These are phyloP conservation scores for Aspergillus piperis DNA, from an alignment of 2,329 filamentous ascomycete genomes.

Conservation along the genomic window DNA sequence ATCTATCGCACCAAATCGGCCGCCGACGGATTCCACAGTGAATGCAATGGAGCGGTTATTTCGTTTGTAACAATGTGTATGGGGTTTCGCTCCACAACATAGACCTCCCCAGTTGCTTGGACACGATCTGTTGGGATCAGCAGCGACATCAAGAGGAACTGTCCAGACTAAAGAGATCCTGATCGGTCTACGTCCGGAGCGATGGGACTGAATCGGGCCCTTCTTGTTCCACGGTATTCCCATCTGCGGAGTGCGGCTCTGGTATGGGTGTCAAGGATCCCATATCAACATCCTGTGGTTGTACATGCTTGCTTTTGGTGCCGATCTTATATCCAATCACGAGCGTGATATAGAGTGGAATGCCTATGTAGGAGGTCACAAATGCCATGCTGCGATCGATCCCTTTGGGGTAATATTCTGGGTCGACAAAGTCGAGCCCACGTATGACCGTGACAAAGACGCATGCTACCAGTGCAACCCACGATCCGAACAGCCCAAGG, in stretches of 20 bases:
- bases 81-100: neutral
- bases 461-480: slow-evolving; percentile 67
- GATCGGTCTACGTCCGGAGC: neutral
- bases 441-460: slow-evolving; percentile 75
- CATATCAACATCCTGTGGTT: slow-evolving; percentile 63
- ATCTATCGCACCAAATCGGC: neutral
- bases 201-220: neutral
- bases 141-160: neutral
- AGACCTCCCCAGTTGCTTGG: neutral
- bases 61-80: neutral
- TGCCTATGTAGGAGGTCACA: slow-evolving; percentile 73
- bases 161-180: neutral
- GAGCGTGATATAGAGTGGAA: slow-evolving; percentile 69
- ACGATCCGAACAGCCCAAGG: slow-evolving; percentile 68
- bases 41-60: neutral
- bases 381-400: slow-evolving; percentile 73
- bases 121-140: neutral
- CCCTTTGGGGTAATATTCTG: slow-evolving; percentile 43
- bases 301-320: slow-evolving; percentile 56
- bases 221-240: neutral
- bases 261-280: slow-evolving; percentile 65
- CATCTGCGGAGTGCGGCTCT: neutral
- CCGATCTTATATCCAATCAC: slow-evolving; percentile 67
- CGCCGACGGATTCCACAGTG: neutral
- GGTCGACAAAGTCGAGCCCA: slow-evolving; percentile 71